Percentiles rank a stretch among this genome's conserved stretches.
Evolutionary conservation across 768 basidiomycete genomes (phyloP).

Genomic region (Phaeolepiota aurea): DNA sequence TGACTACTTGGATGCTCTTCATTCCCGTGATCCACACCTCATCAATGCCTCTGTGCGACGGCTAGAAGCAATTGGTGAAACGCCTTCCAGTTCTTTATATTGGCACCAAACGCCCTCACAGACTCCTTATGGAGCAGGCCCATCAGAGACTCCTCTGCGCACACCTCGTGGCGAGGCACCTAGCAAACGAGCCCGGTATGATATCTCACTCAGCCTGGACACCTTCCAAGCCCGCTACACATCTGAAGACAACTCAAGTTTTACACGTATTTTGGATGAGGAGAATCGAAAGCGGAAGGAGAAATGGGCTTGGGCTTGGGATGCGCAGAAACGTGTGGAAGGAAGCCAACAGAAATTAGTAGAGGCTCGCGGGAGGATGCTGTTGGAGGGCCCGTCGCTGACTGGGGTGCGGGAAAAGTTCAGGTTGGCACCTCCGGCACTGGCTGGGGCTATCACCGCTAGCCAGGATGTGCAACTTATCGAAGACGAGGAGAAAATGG

Average conservation of each 20-base stretch:
- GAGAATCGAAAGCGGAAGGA: slow-evolving; percentile 82
- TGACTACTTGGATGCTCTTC: slow-evolving; percentile 73
- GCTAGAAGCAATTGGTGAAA: slow-evolving; percentile 52
- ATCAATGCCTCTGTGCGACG: slow-evolving; percentile 70
- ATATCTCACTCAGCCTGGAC: slow-evolving; percentile 65
- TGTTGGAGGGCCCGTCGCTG: slow-evolving; percentile 59
- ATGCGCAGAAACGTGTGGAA: slow-evolving; percentile 79
- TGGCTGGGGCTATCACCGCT: slow-evolving; percentile 46
- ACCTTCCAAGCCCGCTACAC: slow-evolving; percentile 88
- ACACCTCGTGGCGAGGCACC: slow-evolving; percentile 35
- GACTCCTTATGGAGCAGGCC: slow-evolving; percentile 56
- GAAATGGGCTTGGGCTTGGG: slow-evolving; percentile 89
- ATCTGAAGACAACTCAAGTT: slow-evolving; percentile 96
- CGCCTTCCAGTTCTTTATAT: slow-evolving; percentile 31
- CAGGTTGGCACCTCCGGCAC: slow-evolving; percentile 49
- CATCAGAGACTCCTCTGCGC: slow-evolving; percentile 61
- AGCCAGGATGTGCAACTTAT: slow-evolving; percentile 14
- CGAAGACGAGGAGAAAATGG: slow-evolving; percentile 10
- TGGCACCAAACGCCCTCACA: slow-evolving; percentile 39
- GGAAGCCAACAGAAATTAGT: slow-evolving; percentile 55
- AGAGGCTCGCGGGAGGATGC: slow-evolving; percentile 57
- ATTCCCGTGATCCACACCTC: slow-evolving; percentile 67
- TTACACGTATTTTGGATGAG: slow-evolving; percentile 83
- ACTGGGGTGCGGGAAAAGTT: slow-evolving; percentile 64
- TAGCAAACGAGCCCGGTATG: slow-evolving; percentile 50